A percentile compares a stretch with the other conserved stretches of the same genome.
Conservation (phyloP, 1,284 basidiomycete species). For the Butyriboletus appendiculatus region DNA sequence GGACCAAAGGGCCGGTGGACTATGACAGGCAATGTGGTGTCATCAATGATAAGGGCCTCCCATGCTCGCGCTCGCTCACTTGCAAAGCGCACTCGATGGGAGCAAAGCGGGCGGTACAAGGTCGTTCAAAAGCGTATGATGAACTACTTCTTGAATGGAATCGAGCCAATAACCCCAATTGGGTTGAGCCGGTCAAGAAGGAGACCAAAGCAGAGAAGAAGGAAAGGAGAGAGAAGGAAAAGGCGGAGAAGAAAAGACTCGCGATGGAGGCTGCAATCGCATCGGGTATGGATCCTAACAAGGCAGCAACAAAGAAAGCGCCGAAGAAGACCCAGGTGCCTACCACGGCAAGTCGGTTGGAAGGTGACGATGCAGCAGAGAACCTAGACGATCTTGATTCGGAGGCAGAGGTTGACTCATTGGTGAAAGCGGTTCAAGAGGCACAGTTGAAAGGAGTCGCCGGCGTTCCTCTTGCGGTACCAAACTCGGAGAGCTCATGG, state of each 20-base stretch:
- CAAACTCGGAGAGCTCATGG: slow-evolving; percentile 57
- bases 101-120: slow-evolving; percentile 89
- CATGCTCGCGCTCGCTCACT: slow-evolving; percentile 95
- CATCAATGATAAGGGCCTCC: slow-evolving; percentile 93
- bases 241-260: slow-evolving; percentile 71
- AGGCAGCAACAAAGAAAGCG: slow-evolving; percentile 55
- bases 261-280: slow-evolving; percentile 67
- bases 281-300: slow-evolving; percentile 49
- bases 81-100: slow-evolving; percentile 99
- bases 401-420: slow-evolving; percentile 65
- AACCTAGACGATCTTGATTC: slow-evolving; percentile 81
- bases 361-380: slow-evolving; percentile 63
- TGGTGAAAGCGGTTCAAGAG: slow-evolving; percentile 53
- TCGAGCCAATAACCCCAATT: slow-evolving; percentile 89
- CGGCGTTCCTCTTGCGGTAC: slow-evolving; percentile 50
- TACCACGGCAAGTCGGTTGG: slow-evolving; percentile 45
- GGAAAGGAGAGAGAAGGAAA: slow-evolving; percentile 76
- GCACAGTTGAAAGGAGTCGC: slow-evolving; percentile 55
- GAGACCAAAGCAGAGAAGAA: slow-evolving; percentile 82
- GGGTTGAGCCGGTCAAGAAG: slow-evolving; percentile 87
- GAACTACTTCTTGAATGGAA: slow-evolving; percentile 93
- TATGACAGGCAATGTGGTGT: slow-evolving; percentile 96
- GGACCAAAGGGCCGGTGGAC: slow-evolving; percentile 84
- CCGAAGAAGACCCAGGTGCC: slow-evolving; percentile 50
- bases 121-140: slow-evolving; percentile 86